phyloP scores from a whole-genome alignment of 148 eudicot species.

The Silene conica region DNA sequence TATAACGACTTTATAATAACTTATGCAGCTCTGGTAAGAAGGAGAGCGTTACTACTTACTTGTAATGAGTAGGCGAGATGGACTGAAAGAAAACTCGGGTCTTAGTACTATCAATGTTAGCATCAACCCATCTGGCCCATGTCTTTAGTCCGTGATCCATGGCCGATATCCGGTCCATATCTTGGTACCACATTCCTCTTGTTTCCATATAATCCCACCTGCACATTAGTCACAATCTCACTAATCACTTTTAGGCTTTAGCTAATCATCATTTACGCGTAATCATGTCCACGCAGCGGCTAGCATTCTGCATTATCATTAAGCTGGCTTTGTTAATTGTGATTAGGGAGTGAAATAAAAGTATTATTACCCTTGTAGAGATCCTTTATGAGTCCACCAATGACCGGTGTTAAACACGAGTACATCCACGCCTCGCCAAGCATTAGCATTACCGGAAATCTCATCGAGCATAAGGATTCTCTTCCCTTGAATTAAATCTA shows the following conservation, averaged over 20 bases:
- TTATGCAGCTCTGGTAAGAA: neutral
- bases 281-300: neutral
- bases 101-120: constrained; percentile 42
- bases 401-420: constrained; percentile 87
- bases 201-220: constrained; percentile 94
- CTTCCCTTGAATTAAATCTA: constrained; percentile 61
- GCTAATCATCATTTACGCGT: neutral
- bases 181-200: constrained; percentile 56
- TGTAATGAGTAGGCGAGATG: constrained; percentile 86
- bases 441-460: constrained; percentile 58
- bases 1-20: neutral
- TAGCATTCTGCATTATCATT: too few species aligned
- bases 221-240: constrained; percentile 4
- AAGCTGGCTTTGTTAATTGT: neutral
- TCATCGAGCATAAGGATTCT: constrained; percentile 75
- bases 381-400: constrained; percentile 90
- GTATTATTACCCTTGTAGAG: constrained; percentile 95
- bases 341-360: neutral
- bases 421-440: constrained; percentile 76
- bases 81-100: constrained; percentile 78
- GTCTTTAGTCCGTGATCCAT: constrained; percentile 66
- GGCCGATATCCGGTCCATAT: constrained; percentile 77
- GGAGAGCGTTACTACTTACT: constrained; percentile 39
- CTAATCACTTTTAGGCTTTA: neutral
- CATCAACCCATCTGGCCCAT: constrained; percentile 86